Percentiles rank a stretch among this genome's conserved stretches.
These are phyloP conservation scores for Sarocladium brachiariae DNA, from an alignment of 2,329 filamentous ascomycete species.

Conservation along the genomic window DNA sequence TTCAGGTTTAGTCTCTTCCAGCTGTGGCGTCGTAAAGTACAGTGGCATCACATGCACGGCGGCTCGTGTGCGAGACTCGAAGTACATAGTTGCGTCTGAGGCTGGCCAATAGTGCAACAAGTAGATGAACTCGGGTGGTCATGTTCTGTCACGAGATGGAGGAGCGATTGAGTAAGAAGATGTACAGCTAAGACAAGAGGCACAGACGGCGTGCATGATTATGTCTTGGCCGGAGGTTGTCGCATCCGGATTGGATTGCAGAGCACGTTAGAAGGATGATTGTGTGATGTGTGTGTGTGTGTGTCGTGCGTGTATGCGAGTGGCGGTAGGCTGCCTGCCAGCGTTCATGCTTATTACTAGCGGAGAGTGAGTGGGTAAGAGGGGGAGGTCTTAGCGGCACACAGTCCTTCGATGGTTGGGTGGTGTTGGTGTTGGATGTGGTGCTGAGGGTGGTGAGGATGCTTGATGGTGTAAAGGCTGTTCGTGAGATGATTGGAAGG, in stretches of 20 bases:
- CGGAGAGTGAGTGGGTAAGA: not conserved
- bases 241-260: not conserved
- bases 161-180: conserved; percentile 1
- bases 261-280: not conserved
- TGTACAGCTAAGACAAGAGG: not conserved
- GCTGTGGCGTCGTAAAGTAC: not conserved
- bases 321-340: not conserved
- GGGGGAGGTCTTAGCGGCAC: no score
- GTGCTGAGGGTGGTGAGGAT: not conserved
- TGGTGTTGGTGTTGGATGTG: not conserved
- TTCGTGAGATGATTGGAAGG: no score
- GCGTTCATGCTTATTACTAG: no score
- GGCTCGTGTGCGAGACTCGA: not conserved
- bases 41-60: not conserved
- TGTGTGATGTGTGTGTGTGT: no score
- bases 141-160: not conserved
- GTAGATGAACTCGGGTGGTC: not conserved
- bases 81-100: no score
- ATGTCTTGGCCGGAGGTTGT: conserved; percentile 1
- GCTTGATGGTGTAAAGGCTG: no score
- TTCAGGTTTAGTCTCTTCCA: conserved; percentile 8
- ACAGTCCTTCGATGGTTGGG: not conserved
- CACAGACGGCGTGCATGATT: not conserved
- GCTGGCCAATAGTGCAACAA: not conserved
- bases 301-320: no score